These are phyloP conservation scores for Boletus eberwhitei DNA, from an alignment of 768 basidiomycete genomes.

Conservation along the genomic window DNA sequence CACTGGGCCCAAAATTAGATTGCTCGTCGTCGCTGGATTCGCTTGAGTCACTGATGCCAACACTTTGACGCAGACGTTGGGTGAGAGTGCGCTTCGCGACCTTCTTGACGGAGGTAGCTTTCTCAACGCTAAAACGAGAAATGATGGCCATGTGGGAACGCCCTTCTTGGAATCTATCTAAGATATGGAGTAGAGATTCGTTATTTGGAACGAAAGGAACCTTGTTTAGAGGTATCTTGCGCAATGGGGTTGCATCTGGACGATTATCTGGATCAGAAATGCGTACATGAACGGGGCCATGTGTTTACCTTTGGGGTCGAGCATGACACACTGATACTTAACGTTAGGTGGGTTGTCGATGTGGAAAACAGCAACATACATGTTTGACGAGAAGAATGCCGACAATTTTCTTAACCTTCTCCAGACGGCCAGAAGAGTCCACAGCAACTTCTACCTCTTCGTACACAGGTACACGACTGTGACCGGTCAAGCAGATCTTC, in stretches of 20 bases:
- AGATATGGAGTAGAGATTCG: constrained; percentile 77
- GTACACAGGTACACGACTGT: constrained; percentile 81
- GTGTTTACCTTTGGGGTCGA: constrained; percentile 73
- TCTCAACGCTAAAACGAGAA: constrained; percentile 67
- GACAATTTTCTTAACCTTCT: constrained; percentile 75
- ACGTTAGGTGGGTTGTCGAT: background rate
- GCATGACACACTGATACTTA: constrained; percentile 57
- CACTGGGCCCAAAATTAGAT: constrained; percentile 20
- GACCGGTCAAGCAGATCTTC: constrained; percentile 73
- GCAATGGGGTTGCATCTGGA: constrained; percentile 75
- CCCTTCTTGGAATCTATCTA: constrained; percentile 89
- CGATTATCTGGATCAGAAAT: background rate
- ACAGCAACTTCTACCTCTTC: constrained; percentile 68
- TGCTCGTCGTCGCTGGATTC: constrained; percentile 44
- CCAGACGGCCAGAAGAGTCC: constrained; percentile 32
- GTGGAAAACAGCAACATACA: constrained; percentile 21
- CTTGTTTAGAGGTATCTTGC: constrained; percentile 81
- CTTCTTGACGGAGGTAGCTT: constrained; percentile 78
- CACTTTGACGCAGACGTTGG: constrained; percentile 69
- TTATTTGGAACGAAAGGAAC: constrained; percentile 86
- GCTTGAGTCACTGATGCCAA: constrained; percentile 65
- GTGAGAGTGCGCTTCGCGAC: constrained; percentile 79
- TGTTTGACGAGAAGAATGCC: constrained; percentile 88
- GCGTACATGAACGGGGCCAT: too few relatives aligned
- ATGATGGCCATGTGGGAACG: constrained; percentile 92